Evolutionary conservation across 2,329 filamentous ascomycete genomes (phyloP).

Genomic region (Hymenoscyphus repandus): DNA sequence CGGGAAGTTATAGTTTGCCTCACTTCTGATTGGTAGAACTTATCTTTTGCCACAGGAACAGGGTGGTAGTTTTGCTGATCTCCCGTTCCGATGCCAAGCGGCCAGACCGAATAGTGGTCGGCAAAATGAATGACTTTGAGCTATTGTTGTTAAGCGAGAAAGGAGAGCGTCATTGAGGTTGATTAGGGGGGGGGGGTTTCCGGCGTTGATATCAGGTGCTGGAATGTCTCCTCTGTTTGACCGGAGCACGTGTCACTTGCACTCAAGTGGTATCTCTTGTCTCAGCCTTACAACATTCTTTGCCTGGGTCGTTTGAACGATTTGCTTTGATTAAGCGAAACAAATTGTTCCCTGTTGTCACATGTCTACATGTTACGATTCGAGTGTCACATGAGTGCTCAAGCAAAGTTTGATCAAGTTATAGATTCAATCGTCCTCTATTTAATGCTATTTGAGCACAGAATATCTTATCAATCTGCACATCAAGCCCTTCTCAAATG

Average conservation of each 20-base stretch:
- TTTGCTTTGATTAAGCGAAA: no score
- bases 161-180: no score
- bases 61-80: background rate
- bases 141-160: background rate
- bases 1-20: background rate
- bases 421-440: constrained; percentile 13
- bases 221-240: background rate
- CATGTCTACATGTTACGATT: no score
- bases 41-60: background rate
- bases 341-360: no score
- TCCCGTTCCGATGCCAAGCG: background rate
- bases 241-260: no score
- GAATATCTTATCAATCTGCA: constrained; percentile 1
- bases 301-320: no score
- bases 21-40: background rate
- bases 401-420: background rate
- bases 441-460: constrained; percentile 7
- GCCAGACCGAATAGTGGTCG: background rate
- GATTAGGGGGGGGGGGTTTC: no score
- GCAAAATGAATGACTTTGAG: background rate
- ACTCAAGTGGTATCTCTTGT: no score
- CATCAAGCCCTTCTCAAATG: constrained; percentile 5
- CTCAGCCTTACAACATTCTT: no score
- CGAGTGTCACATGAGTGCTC: no score
- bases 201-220: no score